These are phyloP conservation scores for Erysimum cheiranthoides DNA, from an alignment of 345 rosid species.

Conservation along the genomic window DNA sequence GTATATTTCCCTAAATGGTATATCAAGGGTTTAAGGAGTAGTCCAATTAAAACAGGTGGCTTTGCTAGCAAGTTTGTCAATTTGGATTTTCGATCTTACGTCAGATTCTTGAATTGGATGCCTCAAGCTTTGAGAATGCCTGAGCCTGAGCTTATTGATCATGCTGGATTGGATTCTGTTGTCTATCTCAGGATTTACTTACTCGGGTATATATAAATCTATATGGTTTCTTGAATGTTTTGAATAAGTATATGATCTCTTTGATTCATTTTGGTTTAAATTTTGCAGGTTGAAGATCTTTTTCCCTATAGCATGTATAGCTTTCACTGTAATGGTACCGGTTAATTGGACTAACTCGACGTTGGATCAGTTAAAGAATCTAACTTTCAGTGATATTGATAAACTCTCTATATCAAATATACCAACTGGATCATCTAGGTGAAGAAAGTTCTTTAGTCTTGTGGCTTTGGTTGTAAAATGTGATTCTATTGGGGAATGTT, in stretches of 20 bases:
- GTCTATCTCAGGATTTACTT: constrained; percentile 85
- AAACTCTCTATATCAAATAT: constrained; percentile 90
- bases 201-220: constrained; percentile 60
- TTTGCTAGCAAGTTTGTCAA: constrained; percentile 75
- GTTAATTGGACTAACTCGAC: constrained; percentile 86
- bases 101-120: constrained; percentile 87
- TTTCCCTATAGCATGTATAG: constrained; percentile 74
- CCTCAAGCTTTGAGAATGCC: constrained; percentile 92
- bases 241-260: not conserved
- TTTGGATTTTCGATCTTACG: constrained; percentile 73
- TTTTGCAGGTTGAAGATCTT: constrained; percentile 85
- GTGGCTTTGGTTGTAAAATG: constrained; percentile 17
- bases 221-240: not conserved
- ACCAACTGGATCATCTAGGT: constrained; percentile 79
- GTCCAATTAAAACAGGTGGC: constrained; percentile 61
- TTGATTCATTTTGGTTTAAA: constrained; percentile 1
- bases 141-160: constrained; percentile 87
- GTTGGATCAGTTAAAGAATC: constrained; percentile 52
- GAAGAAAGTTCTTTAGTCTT: not conserved
- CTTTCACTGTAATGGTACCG: constrained; percentile 76
- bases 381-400: constrained; percentile 75
- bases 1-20: constrained; percentile 97
- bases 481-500: not conserved
- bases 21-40: constrained; percentile 75
- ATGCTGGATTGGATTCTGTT: constrained; percentile 91